These are phyloP conservation scores for Thielaviopsis populi DNA, from an alignment of 2,329 filamentous ascomycete genomes.

Conservation along the genomic window DNA sequence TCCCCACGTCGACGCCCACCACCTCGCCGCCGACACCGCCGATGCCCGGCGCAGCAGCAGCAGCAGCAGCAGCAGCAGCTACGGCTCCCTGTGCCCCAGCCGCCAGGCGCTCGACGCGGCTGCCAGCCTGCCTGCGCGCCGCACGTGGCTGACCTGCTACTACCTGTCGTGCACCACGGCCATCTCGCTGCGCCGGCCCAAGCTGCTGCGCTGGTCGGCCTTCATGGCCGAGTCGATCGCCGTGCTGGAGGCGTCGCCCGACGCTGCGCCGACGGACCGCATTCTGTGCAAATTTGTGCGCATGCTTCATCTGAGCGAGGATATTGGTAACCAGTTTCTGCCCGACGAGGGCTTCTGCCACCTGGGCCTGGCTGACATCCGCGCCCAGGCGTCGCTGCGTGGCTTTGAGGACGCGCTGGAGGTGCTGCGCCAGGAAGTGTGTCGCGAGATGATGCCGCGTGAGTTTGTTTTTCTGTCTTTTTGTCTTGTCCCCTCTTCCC, in stretches of 20 bases:
- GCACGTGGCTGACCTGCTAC: constrained; percentile 46
- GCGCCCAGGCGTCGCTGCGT: constrained; percentile 48
- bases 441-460: constrained; percentile 40
- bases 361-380: constrained; percentile 43
- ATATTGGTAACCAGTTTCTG: constrained; percentile 50
- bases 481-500: too few species aligned
- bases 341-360: constrained; percentile 46
- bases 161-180: constrained; percentile 44
- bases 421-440: constrained; percentile 41
- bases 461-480: constrained; percentile 23
- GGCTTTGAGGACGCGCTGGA: constrained; percentile 50
- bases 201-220: constrained; percentile 42
- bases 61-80: background rate
- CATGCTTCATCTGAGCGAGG: constrained; percentile 50
- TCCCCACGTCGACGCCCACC: background rate
- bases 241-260: constrained; percentile 36
- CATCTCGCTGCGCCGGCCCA: constrained; percentile 46
- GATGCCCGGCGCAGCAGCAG: background rate
- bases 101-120: constrained; percentile 19
- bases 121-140: constrained; percentile 25
- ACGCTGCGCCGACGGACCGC: constrained; percentile 41
- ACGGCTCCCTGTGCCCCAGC: constrained; percentile 18
- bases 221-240: constrained; percentile 48
- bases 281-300: constrained; percentile 45
- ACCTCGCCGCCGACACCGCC: background rate